Percentiles rank a stretch among this genome's conserved stretches.
Evolutionary conservation across 495 filamentous ascomycete species (phyloP).

Genomic region (Sabuloglossum arenarium): DNA sequence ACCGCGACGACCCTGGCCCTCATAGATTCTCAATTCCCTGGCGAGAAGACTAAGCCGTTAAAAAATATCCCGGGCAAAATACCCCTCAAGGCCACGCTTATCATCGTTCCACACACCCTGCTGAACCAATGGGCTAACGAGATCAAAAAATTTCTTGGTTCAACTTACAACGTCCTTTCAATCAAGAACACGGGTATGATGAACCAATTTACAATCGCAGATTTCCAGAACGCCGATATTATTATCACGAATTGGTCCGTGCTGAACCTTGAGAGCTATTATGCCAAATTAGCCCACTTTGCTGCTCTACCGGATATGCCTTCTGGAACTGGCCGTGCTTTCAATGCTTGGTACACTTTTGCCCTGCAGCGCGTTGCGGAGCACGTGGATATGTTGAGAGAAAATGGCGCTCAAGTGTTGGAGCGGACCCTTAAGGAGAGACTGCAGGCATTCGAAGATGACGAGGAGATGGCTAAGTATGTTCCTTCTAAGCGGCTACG

Average conservation of each 20-base stretch:
- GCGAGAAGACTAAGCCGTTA: constrained; percentile 9
- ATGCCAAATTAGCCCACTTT: constrained; percentile 27
- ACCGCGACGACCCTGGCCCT: constrained; percentile 52
- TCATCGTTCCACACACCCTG: constrained; percentile 43
- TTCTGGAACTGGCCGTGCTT: constrained; percentile 22
- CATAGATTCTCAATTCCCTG: constrained; percentile 27
- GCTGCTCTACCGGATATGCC: constrained; percentile 26
- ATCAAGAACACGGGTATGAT: constrained; percentile 19
- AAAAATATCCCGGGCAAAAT: constrained; percentile 13
- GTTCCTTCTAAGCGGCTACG: constrained; percentile 14
- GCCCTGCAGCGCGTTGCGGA: constrained; percentile 21
- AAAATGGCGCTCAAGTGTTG: constrained; percentile 13
- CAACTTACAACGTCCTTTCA: constrained; percentile 20
- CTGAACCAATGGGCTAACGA: constrained; percentile 47
- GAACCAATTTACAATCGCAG: constrained; percentile 15
- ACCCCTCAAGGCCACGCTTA: constrained; percentile 41
- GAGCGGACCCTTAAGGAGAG: constrained; percentile 13
- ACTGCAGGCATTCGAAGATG: constrained; percentile 10
- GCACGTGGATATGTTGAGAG: constrained; percentile 20
- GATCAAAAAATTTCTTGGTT: constrained; percentile 33
- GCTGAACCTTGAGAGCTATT: constrained; percentile 26
- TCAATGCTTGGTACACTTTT: constrained; percentile 31
- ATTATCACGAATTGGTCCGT: constrained; percentile 32
- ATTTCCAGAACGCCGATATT: constrained; percentile 30
- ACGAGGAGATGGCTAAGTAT: constrained; percentile 8